Evolutionary conservation across 768 basidiomycete genomes (phyloP).

Genomic region (Pulveroboletus frians): DNA sequence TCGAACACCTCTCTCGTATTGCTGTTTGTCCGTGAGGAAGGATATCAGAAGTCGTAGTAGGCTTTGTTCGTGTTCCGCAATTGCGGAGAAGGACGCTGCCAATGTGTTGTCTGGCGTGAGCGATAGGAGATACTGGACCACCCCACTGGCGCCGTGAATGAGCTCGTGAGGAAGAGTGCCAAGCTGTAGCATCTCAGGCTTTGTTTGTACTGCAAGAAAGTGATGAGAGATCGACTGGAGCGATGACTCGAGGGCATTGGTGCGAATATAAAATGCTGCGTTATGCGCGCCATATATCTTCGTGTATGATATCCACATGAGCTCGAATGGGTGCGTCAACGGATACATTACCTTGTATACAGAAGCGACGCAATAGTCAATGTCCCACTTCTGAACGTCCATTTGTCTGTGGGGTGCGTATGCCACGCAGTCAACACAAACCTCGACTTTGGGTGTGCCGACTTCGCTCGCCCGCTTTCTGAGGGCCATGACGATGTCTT

Average conservation of each 20-base stretch:
- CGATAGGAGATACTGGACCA: constrained; percentile 58
- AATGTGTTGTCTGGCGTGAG: constrained; percentile 49
- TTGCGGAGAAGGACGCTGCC: constrained; percentile 48
- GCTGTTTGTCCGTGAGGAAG: constrained; percentile 48
- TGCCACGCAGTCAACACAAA: constrained; percentile 73
- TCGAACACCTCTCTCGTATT: constrained; percentile 54
- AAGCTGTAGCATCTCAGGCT: constrained; percentile 60
- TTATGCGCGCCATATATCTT: constrained; percentile 75
- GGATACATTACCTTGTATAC: constrained; percentile 60
- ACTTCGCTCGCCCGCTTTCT: constrained; percentile 45
- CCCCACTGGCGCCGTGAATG: constrained; percentile 54
- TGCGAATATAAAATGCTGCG: constrained; percentile 59
- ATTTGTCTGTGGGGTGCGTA: constrained; percentile 70
- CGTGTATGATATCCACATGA: neutral
- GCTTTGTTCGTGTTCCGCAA: constrained; percentile 56
- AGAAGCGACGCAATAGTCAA: constrained; percentile 68
- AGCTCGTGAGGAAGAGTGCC: constrained; percentile 75
- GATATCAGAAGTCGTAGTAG: constrained; percentile 50
- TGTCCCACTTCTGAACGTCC: constrained; percentile 72
- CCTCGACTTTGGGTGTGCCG: constrained; percentile 57
- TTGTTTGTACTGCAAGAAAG: constrained; percentile 49
- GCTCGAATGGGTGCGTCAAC: neutral
- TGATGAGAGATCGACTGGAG: constrained; percentile 62
- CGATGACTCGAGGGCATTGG: constrained; percentile 43
- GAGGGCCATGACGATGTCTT: constrained; percentile 48